Base-by-base conservation (phyloP, 768 basidiomycete species). In the Infundibulicybe gibba region DNA sequence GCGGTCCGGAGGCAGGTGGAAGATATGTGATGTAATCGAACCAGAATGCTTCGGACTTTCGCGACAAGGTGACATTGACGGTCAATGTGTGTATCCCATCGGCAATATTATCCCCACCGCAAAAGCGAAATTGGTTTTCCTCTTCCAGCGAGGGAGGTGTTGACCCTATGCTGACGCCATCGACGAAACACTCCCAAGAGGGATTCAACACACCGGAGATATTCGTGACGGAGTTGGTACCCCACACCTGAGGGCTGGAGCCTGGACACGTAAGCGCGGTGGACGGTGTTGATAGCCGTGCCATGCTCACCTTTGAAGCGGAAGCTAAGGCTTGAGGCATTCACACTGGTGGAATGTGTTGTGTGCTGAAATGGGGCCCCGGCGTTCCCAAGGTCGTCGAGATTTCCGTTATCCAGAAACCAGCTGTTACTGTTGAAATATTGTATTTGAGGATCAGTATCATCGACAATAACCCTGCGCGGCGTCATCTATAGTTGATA, bases 401-500 rank as follows among this genome's bases (percentile, higher is more conserved):
- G 55, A 16, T 52, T 59, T 8, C 61, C 59, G 12, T 48, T 39
- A 42, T 62, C 61, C 13, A 39, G 35, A 39, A 62, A 64, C 68
- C 70, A 70, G 2, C 55, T 41, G 32, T 43, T 51, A 3, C 55
- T 41, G 32, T 43, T 51, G 8, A 8, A 25, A 39, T 70, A 70
- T 5, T 49, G 52, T 41, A 70, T 68, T 21, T 45, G 44, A 1
- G 49, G 44, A 49, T 67, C 60, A 3, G 60, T 58, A 44, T 72
- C 70, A 50, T 72, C 67, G 1, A 70, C 56, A 14, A 69, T 52
- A 19, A 66, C 58, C 54, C 57, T 61, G 34, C 66, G 65, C 35
- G 57, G 30, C 15, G 45, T 3, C 25, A 25, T 25, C 25, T 25
- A 25, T n/a, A n/a, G n/a, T n/a, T n/a, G n/a, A 25, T 8, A 25